Evolutionary conservation across 2,329 filamentous ascomycete species (phyloP).

Genomic region (Fusarium haematococcum): DNA sequence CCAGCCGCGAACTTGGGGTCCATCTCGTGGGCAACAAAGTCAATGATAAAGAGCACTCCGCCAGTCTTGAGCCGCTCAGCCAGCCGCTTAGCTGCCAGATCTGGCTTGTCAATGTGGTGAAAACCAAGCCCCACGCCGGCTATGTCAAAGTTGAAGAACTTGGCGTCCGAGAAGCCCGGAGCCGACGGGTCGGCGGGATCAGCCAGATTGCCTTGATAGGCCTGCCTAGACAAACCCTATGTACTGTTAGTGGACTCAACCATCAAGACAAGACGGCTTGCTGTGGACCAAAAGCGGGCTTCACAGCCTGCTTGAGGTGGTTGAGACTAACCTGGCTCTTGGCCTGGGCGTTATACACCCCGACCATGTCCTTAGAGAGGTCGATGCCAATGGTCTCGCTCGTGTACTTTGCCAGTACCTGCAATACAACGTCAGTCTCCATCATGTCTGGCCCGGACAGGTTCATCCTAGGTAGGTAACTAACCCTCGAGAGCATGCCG

Average conservation of each 20-base stretch:
- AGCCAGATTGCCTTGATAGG: constrained; percentile 69
- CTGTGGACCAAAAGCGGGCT: background rate
- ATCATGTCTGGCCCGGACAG: background rate
- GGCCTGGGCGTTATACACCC: constrained; percentile 72
- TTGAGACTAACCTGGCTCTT: constrained; percentile 59
- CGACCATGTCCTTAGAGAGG: constrained; percentile 77
- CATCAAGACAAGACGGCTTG: background rate
- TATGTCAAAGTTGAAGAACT: constrained; percentile 78
- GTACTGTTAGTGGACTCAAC: constrained; percentile 9
- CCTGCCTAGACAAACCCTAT: constrained; percentile 60
- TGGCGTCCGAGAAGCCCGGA: constrained; percentile 65
- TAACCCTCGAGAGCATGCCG: constrained; percentile 72
- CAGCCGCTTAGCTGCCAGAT: constrained; percentile 68
- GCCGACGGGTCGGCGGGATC: constrained; percentile 60
- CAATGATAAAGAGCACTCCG: constrained; percentile 75
- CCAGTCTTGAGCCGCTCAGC: constrained; percentile 72
- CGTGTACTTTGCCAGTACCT: constrained; percentile 41
- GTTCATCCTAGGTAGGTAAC: constrained; percentile 36
- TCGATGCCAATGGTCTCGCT: constrained; percentile 76
- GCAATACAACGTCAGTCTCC: constrained; percentile 1
- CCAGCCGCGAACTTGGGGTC: constrained; percentile 37
- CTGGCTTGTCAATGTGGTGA: constrained; percentile 76
- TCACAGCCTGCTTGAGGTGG: background rate
- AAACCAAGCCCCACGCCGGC: constrained; percentile 72
- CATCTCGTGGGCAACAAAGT: constrained; percentile 70